Evolutionary conservation across 2,329 filamentous ascomycete genomes (phyloP).

Genomic region (Incumbomyces lentus): DNA sequence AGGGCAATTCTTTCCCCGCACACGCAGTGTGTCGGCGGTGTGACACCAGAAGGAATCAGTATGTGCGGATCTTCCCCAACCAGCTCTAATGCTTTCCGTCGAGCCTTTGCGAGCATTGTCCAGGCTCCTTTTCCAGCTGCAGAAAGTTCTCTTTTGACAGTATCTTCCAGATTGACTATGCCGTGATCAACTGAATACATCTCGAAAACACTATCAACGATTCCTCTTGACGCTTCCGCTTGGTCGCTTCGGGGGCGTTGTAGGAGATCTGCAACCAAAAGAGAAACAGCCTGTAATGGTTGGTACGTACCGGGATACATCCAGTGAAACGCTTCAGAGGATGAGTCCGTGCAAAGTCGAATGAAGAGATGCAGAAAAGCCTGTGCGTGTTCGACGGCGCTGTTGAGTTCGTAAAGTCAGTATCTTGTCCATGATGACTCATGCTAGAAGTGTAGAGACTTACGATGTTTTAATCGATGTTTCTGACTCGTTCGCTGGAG

Average conservation of each 20-base stretch:
- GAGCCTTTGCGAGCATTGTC: constrained; percentile 13
- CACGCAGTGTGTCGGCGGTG: constrained; percentile 12
- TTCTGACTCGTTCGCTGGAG: constrained; percentile 1
- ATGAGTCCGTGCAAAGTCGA: constrained; percentile 16
- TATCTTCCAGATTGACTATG: constrained; percentile 12
- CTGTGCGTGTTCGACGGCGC: constrained; percentile 20
- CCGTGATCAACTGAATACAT: constrained; percentile 17
- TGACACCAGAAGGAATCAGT: constrained; percentile 10
- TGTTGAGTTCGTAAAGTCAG: constrained; percentile 1
- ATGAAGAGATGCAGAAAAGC: constrained; percentile 20
- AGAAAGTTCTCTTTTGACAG: constrained; percentile 13
- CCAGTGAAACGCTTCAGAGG: constrained; percentile 19
- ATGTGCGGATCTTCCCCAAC: constrained; percentile 16
- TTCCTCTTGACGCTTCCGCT: constrained; percentile 13
- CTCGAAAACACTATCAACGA: constrained; percentile 18
- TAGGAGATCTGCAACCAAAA: constrained; percentile 18
- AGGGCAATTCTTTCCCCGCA: constrained; percentile 11
- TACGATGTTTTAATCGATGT: constrained; percentile 11
- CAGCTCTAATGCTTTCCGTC: constrained; percentile 13
- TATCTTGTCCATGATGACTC: background rate
- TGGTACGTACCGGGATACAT: constrained; percentile 22
- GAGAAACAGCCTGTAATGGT: constrained; percentile 16
- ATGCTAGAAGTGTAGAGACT: background rate
- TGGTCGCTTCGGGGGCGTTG: constrained; percentile 17
- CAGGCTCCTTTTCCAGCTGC: constrained; percentile 15